Evolutionary conservation across 305 asterid genomes (phyloP), one percentile per base, ranked within the genome.

Genomic region (Fraxinus platypoda): DNA sequence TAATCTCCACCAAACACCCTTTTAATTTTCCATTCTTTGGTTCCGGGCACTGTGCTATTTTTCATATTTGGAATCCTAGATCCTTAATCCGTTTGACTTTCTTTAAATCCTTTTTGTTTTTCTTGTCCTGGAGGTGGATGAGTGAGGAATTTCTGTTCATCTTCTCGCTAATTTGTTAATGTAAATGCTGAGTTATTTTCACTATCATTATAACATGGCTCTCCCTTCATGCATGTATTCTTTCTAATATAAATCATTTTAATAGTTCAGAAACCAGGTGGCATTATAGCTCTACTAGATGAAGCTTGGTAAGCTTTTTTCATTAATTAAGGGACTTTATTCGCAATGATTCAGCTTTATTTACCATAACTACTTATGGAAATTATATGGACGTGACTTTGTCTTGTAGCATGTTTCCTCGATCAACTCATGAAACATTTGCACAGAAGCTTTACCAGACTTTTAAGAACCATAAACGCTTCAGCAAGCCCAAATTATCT

Each of bases 391-490:
- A 19, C 0, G 31, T 83, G 75, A 43, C 33, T 38, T 74, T 76
- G 66, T 84, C 74, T 28, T 90, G 91, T 88, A 97, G 99, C 88
- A 97, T 95, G 98, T 95, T 97, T 85, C 98, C 98, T 49, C 90
- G 97, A 82, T 95, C 99, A 77, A 97, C 98, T 78, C 95, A 97
- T 87, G 98, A 94, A 34, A 93, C 98, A 80, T 97, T 97, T 91
- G 95, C 98, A 59, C 95, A 93, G 85, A 97, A 95, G 94, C 90
- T 97, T 85, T 97, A 97, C 87, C 96, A 92, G 87, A 93, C 97
- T 77, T 97, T 90, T 83, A 92, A 91, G 85, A 90, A 91, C 87
- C 92, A 97, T 79, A 89, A 92, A 71, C 98, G 98, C 81, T 97
- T 97, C 89, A 90, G 90, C 93, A 97, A 97, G 91, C 99, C 99